phyloP scores from a whole-genome alignment of 768 basidiomycete genomes.

The Termitomyces sp. region DNA sequence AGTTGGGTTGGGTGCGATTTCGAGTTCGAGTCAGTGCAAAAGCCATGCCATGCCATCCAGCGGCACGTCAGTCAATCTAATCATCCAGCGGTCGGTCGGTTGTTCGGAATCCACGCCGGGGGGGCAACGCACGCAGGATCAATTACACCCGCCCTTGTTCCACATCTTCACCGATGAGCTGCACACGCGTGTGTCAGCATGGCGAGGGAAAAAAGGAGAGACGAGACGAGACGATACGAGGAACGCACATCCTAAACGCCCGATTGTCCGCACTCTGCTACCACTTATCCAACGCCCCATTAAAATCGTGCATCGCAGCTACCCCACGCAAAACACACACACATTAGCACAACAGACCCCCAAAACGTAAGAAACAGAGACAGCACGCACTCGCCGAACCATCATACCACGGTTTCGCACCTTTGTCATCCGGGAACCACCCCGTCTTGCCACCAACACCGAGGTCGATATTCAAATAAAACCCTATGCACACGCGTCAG shows the following conservation, averaged over 20 bases:
- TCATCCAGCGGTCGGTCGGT: too few species aligned
- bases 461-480: constrained; percentile 73
- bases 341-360: not conserved
- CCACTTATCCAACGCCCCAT: constrained; percentile 57
- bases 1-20: too few species aligned
- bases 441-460: constrained; percentile 81
- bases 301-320: constrained; percentile 72
- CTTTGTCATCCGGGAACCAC: constrained; percentile 81
- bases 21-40: too few species aligned
- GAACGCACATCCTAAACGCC: constrained; percentile 69
- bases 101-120: too few species aligned
- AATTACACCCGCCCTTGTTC: constrained; percentile 11
- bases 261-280: constrained; percentile 42
- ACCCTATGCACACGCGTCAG: constrained; percentile 33
- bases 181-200: too few species aligned
- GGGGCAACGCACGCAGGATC: too few species aligned
- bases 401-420: constrained; percentile 76
- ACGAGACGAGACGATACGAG: too few species aligned
- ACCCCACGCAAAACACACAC: too few species aligned
- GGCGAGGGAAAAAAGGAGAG: not conserved
- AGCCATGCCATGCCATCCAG: too few species aligned
- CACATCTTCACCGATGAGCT: constrained; percentile 19
- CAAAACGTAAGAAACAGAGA: too few species aligned
- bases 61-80: too few species aligned
- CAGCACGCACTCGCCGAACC: constrained; percentile 41